Conservation (phyloP, 2,329 filamentous ascomycete species). For the Penicillium sp. region DNA sequence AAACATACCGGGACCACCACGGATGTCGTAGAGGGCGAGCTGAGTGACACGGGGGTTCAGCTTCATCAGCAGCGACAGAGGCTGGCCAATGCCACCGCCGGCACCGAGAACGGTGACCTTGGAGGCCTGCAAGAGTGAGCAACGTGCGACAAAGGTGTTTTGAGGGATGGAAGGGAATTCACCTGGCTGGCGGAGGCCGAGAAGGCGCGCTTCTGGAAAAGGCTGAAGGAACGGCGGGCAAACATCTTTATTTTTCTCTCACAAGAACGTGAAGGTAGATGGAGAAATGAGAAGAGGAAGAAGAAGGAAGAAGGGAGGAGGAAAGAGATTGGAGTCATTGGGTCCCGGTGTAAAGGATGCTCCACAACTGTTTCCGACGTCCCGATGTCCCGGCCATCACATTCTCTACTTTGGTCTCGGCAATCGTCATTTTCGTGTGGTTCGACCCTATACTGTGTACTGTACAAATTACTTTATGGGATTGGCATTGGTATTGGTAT, state of each 20-base stretch:
- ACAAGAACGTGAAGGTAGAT: background rate
- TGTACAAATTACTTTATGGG: background rate
- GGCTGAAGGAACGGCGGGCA: slow-evolving; percentile 53
- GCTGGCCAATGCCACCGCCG: slow-evolving; percentile 96
- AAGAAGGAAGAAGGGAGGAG: slow-evolving; percentile 9
- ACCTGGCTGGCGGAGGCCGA: slow-evolving; percentile 75
- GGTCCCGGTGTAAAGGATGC: slow-evolving; percentile 8
- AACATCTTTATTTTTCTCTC: slow-evolving; percentile 59
- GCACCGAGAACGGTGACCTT: slow-evolving; percentile 98
- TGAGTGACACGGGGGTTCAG: slow-evolving; percentile 91
- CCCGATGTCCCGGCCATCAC: slow-evolving; percentile 18
- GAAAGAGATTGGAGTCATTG: slow-evolving; percentile 12
- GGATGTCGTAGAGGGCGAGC: slow-evolving; percentile 97
- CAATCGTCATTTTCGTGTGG: background rate
- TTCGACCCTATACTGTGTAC: no score
- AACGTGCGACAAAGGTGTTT: background rate
- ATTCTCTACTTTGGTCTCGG: background rate
- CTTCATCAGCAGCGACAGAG: slow-evolving; percentile 96
- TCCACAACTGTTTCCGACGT: slow-evolving; percentile 18
- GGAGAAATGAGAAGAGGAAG: slow-evolving; percentile 14
- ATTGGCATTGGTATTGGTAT: no score
- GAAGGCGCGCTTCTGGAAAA: slow-evolving; percentile 72
- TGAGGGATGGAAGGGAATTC: slow-evolving; percentile 6
- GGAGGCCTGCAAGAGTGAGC: slow-evolving; percentile 61
- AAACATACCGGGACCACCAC: slow-evolving; percentile 77